Conservation (phyloP, 1,139 yeast species). For the Hyphopichia pseudoburtonii region DNA sequence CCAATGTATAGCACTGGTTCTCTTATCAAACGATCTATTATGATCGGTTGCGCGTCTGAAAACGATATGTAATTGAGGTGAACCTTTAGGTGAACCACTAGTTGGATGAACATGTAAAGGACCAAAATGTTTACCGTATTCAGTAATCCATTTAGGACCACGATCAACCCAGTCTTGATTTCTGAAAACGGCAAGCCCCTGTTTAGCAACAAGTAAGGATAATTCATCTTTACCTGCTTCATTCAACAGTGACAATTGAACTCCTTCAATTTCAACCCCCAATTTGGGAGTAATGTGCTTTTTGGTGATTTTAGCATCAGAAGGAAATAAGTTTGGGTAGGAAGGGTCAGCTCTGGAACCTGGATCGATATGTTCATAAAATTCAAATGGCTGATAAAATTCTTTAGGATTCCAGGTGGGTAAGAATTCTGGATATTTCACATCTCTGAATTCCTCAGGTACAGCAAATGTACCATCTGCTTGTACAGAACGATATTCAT, state of each 20-base stretch:
- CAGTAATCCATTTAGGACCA: slow-evolving; percentile 54
- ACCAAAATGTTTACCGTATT: slow-evolving; percentile 65
- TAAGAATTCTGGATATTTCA: slow-evolving; percentile 36
- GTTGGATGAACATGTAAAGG: slow-evolving; percentile 74
- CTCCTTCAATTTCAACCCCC: slow-evolving; percentile 61
- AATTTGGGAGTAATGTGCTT: slow-evolving; percentile 59
- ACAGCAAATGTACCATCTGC: slow-evolving; percentile 24
- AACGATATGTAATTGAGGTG: slow-evolving; percentile 62
- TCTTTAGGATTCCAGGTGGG: slow-evolving; percentile 53
- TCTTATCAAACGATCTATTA: slow-evolving; percentile 32
- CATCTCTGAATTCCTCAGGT: slow-evolving; percentile 17
- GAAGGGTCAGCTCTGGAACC: slow-evolving; percentile 59
- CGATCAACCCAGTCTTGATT: slow-evolving; percentile 61
- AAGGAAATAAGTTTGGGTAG: slow-evolving; percentile 50
- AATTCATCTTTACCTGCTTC: slow-evolving; percentile 61
- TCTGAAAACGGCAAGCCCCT: slow-evolving; percentile 69
- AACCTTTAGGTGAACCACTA: slow-evolving; percentile 62
- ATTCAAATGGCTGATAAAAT: slow-evolving; percentile 44
- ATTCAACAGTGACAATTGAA: slow-evolving; percentile 55
- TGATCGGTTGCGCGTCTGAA: slow-evolving; percentile 47
- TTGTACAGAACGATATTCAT: too few species aligned
- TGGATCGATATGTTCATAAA: slow-evolving; percentile 52
- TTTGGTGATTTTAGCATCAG: slow-evolving; percentile 25
- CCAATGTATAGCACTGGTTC: slow-evolving; percentile 45
- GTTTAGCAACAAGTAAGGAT: slow-evolving; percentile 61